A percentile compares a stretch with the other conserved stretches of the same genome.
Conservation (phyloP, 352 stramenopile genomes). For the Pythium diclinum region DNA sequence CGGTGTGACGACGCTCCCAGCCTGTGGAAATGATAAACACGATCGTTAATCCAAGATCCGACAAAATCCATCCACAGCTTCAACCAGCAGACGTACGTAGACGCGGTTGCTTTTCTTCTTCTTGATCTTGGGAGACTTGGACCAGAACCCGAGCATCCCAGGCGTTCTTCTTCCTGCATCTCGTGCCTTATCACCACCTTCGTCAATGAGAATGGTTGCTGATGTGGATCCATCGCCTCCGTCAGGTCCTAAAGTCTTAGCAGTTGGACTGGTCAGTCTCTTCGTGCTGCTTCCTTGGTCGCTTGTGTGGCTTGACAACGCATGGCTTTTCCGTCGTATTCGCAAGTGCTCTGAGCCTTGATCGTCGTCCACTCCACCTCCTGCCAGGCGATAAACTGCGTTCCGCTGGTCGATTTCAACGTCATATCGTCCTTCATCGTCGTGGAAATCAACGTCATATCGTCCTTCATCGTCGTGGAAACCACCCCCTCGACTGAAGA, state of each 20-base stretch:
- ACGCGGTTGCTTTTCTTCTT: slow-evolving; percentile 21
- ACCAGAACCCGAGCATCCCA: slow-evolving; percentile 5
- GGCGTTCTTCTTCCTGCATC: not conserved
- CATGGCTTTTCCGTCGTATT: slow-evolving; percentile 20
- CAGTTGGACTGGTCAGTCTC: not conserved
- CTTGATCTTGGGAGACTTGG: slow-evolving; percentile 2
- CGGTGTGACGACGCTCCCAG: slow-evolving; percentile 11
- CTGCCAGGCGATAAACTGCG: slow-evolving; percentile 31
- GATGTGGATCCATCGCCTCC: not conserved
- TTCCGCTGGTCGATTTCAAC: slow-evolving; percentile 51
- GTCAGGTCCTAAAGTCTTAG: too few relatives aligned
- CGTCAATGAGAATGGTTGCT: slow-evolving; percentile 12
- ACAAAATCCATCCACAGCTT: not conserved
- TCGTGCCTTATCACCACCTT: not conserved
- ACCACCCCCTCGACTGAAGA: not conserved
- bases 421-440: not conserved
- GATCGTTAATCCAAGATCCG: not conserved
- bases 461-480: not conserved
- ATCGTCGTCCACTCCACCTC: not conserved
- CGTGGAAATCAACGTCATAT: slow-evolving; percentile 9
- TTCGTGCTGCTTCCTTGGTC: not conserved
- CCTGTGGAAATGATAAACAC: slow-evolving; percentile 1
- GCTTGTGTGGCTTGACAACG: not conserved
- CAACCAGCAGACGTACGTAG: slow-evolving; percentile 14
- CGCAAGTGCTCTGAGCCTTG: not conserved